phyloP scores from a whole-genome alignment of 2,329 filamentous ascomycete species.

The Coniochaeta sp. region DNA sequence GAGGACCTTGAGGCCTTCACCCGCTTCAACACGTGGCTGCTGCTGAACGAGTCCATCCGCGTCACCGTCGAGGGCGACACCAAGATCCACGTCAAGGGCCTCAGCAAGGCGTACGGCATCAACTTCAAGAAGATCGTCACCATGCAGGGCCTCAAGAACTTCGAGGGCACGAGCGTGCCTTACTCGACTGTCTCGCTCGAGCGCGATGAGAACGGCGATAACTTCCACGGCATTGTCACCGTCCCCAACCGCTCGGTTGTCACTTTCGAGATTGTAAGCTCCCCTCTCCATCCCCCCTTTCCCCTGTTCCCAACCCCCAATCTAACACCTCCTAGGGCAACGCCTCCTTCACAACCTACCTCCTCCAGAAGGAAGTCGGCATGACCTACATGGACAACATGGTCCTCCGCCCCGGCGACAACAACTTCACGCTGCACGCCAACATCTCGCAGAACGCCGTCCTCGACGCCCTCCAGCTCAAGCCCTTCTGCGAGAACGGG shows the following conservation, averaged over 20 bases:
- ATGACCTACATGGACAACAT: constrained; percentile 51
- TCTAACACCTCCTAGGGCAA: constrained; percentile 43
- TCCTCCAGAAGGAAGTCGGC: constrained; percentile 46
- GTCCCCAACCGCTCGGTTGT: constrained; percentile 60
- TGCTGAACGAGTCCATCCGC: constrained; percentile 41
- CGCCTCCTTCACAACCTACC: constrained; percentile 51
- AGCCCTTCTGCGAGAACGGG: constrained; percentile 46
- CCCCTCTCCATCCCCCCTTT: neutral
- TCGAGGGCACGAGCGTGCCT: constrained; percentile 46
- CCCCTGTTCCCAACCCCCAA: neutral
- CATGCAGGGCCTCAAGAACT: constrained; percentile 43
- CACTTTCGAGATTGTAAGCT: constrained; percentile 55
- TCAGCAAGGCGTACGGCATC: constrained; percentile 40
- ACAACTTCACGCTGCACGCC: constrained; percentile 53
- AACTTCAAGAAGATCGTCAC: constrained; percentile 50
- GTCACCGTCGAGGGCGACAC: constrained; percentile 47
- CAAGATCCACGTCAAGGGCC: constrained; percentile 40
- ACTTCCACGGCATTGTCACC: constrained; percentile 52
- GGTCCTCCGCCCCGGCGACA: constrained; percentile 49
- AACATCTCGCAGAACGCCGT: constrained; percentile 43
- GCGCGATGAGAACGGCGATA: constrained; percentile 38
- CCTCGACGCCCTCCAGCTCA: constrained; percentile 30
- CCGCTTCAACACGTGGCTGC: constrained; percentile 47
- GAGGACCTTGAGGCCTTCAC: constrained; percentile 40
- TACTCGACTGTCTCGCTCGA: constrained; percentile 39